A percentile compares a stretch with the other conserved stretches of the same genome.
phyloP scores from a whole-genome alignment of 805 yeast species.

The Nakazawaea ishiwadae region DNA sequence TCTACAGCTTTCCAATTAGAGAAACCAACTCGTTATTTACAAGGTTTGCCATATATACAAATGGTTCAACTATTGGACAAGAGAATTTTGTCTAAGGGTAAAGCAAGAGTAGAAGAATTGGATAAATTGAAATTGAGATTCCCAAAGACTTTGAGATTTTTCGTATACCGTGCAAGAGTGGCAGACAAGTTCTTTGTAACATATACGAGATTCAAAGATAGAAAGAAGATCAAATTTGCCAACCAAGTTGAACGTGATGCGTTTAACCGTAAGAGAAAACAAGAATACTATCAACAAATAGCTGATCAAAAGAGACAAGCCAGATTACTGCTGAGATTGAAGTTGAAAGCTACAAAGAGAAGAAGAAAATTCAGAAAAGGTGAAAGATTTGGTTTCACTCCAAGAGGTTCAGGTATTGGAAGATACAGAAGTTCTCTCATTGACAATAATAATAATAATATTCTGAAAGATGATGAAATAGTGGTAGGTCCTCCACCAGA shows the following conservation, averaged over 20 bases:
- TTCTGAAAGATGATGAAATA: too few species aligned
- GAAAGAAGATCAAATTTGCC: slow-evolving; percentile 3
- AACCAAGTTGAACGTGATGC: slow-evolving; percentile 2
- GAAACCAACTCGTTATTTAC: slow-evolving; percentile 1
- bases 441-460: background rate
- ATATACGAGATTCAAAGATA: background rate
- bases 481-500: background rate
- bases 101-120: background rate
- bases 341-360: background rate
- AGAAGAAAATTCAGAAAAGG: slow-evolving; percentile 1
- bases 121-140: background rate
- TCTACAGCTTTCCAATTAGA: background rate
- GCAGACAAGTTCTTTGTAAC: slow-evolving; percentile 1
- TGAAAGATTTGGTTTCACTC: slow-evolving; percentile 7
- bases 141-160: slow-evolving; percentile 10
- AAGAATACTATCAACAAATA: background rate
- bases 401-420: background rate
- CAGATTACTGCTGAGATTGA: background rate
- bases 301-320: background rate
- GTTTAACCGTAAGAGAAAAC: background rate
- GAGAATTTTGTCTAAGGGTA: background rate
- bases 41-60: slow-evolving; percentile 9
- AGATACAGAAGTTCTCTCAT: background rate
- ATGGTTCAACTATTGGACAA: slow-evolving; percentile 9
- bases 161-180: slow-evolving; percentile 1